Evolutionary conservation across 768 basidiomycete species (phyloP), one percentile per base, ranked within the genome.

Genomic region (Infundibulicybe gibba): DNA sequence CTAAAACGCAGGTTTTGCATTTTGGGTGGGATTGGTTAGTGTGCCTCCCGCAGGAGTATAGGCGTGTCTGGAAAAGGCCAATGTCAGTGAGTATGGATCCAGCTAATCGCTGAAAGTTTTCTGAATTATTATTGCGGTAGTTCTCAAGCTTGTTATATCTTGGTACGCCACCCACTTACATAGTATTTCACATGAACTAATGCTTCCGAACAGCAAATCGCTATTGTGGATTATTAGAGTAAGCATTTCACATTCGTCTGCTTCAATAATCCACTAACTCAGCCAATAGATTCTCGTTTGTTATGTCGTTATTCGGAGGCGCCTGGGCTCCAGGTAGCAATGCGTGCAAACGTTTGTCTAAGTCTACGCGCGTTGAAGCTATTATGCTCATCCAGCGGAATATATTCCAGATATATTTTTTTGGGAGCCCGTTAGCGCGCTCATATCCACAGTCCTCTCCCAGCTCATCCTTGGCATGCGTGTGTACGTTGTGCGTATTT

Each of bases 381-480:
- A 25, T 25, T 25, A 25, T 25, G 8, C 25, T 25, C 25, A 25
- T 25, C 25, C 25, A 25, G n/a, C n/a, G n/a, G 25, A 25, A 25
- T 8, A 25, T 25, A 25, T 8, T 25, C 8, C 8, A 25, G 25
- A 25, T 25, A 8, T 55, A 14, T 55, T 39, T 41, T 44, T 34
- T 13, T 53, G 48, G 30, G 45, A 55, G 40, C 56, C 56, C 3
- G 54, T 58, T 1, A 49, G 54, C 9, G 52, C 54, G 14, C 33
- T 58, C 1, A 51, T 58, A 3, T 58, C 52, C 3, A 55, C 56
- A 15, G 48, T 53, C 6, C 19, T 58, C 6, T 55, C 56, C n/a
- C 56, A 58, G 33, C 46, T 58, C 20, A 55, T 58, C 17, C 30
- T 58, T 15, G 56, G 56, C 5, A 49, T 44, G 40, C 51, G 54